phyloP scores from a whole-genome alignment of 441 rosid genomes.

The Croton setiger region DNA sequence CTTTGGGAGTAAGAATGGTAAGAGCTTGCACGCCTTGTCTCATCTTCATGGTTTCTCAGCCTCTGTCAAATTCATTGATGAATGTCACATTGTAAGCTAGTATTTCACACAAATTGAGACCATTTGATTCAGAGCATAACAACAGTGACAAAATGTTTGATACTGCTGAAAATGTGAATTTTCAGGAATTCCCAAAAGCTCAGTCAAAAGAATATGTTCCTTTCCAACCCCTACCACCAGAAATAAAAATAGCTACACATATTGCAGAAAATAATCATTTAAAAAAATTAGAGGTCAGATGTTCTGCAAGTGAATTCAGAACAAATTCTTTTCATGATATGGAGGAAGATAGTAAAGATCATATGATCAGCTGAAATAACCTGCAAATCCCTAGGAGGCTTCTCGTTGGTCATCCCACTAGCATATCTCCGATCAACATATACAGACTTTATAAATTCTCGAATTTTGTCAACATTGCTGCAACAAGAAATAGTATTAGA shows the following conservation, averaged over 20 bases:
- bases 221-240: background rate
- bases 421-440: constrained; percentile 81
- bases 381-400: constrained; percentile 78
- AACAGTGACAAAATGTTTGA: constrained; percentile 4
- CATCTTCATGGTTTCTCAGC: constrained; percentile 51
- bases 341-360: background rate
- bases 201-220: background rate
- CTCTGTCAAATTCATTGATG: constrained; percentile 47
- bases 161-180: constrained; percentile 2
- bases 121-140: constrained; percentile 15
- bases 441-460: constrained; percentile 81
- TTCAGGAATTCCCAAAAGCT: constrained; percentile 7
- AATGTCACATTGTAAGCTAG: constrained; percentile 22
- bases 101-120: constrained; percentile 18
- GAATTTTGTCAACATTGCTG: constrained; percentile 73
- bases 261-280: background rate
- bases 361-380: constrained; percentile 26
- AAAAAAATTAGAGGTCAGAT: background rate
- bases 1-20: constrained; percentile 98
- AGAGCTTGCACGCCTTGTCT: constrained; percentile 84
- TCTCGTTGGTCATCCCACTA: constrained; percentile 58
- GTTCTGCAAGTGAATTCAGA: background rate
- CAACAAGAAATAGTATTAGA: constrained; percentile 23
- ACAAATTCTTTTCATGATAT: background rate
- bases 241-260: background rate